These are phyloP conservation scores for Cucurbita argyrosperma DNA, from an alignment of 306 rosid species.

Conservation along the genomic window DNA sequence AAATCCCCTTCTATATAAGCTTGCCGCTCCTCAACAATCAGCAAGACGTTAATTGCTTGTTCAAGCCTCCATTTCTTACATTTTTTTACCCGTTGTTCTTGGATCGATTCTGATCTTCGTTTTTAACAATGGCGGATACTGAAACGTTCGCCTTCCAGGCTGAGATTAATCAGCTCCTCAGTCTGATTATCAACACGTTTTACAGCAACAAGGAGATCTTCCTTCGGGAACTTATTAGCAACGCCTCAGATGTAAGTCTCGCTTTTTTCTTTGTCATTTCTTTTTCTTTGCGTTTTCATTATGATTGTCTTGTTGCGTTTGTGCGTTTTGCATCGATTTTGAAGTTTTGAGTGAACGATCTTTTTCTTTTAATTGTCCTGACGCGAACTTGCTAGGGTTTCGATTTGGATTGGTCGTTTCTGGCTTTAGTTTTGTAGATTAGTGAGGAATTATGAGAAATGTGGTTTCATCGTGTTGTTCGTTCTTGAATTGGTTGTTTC, in stretches of 20 bases:
- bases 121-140: slow-evolving; percentile 33
- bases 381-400: background rate
- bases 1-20: background rate
- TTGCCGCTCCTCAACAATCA: background rate
- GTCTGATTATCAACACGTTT: slow-evolving; percentile 79
- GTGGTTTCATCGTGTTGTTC: background rate
- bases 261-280: too few species aligned
- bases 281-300: too few species aligned
- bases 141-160: slow-evolving; percentile 92
- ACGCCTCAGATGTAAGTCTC: slow-evolving; percentile 55
- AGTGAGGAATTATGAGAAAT: background rate
- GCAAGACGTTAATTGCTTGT: background rate
- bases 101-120: too few species aligned
- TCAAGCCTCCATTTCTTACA: background rate
- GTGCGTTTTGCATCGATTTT: background rate
- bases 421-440: background rate
- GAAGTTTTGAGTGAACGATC: background rate
- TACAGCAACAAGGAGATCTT: slow-evolving; percentile 93
- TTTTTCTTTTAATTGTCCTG: too few species aligned
- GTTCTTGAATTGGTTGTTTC: background rate
- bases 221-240: slow-evolving; percentile 75
- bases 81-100: background rate
- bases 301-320: background rate
- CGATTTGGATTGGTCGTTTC: background rate
- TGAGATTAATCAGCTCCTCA: slow-evolving; percentile 86